Evolutionary conservation across 2,329 filamentous ascomycete genomes (phyloP), one percentile per base, ranked within the genome.

Genomic region (Xylariaceae sp.): DNA sequence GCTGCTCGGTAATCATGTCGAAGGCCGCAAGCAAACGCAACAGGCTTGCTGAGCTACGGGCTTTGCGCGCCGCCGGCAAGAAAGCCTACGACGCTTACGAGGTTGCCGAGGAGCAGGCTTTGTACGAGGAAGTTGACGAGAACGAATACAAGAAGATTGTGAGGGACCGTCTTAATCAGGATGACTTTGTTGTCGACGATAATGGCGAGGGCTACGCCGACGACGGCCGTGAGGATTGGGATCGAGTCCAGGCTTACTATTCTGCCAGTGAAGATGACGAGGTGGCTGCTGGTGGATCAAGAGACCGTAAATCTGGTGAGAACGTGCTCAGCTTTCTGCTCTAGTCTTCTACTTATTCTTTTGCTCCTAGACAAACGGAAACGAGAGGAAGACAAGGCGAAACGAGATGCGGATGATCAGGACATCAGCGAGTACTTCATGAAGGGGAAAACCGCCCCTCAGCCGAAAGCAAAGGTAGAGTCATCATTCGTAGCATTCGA

Each of bases 121-220:
- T 99, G 42, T 99, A 97, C 74, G 94, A 97, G 59, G 92, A 95
- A 66, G 91, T 99, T 45, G 92, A 97, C 67, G 94, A 99, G 66
- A 92, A 94, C 66, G 88, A 89, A 48, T 99, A 99, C 78, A 96
- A 96, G 76, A 95, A 95, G 70, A 87, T 97, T 61, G 91, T 99
- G 13, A 84, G 94, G 40, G 84, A 87, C 52, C 86, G 94, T 44
- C 78, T 99, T 48, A 89, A 97, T 67, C 80, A 95, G 66, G 94
- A 99, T 65, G 94, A 99, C 74, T 99, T 99, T 67, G 92, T 99
- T 49, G 92, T 99, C 56, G 94, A 97, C 75, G 94, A 99, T 74
- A 95, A 96, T 75, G 92, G 92, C 67, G 90, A 92, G 69, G 92
- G 94, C 36, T 99, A 99, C 67, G 92, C 90, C 61, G 92, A 97